A percentile compares a stretch with the other conserved stretches of the same genome.
Conservation (phyloP, 2,329 filamentous ascomycete genomes). For the Didymella glomerata region DNA sequence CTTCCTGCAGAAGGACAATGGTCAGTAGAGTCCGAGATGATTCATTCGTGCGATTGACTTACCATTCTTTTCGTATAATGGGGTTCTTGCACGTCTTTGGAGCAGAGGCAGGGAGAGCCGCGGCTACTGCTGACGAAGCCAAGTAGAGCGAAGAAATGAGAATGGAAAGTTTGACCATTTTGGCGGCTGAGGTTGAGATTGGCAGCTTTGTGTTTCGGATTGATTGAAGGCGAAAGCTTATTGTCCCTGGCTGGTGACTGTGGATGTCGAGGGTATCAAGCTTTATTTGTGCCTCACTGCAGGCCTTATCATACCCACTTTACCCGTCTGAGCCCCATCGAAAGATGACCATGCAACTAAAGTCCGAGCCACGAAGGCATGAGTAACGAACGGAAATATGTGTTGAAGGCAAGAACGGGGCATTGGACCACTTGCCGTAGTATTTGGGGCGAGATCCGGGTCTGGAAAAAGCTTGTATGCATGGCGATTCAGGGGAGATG, state of each 20-base stretch:
- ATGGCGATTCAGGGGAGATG: constrained; percentile 7
- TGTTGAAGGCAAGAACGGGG: constrained; percentile 6
- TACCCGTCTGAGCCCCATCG: constrained; percentile 6
- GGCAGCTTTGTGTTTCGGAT: constrained; percentile 8
- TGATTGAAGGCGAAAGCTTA: constrained; percentile 11
- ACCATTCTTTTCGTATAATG: constrained; percentile 27
- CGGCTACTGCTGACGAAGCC: constrained; percentile 17
- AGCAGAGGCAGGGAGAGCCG: constrained; percentile 16
- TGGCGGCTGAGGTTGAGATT: constrained; percentile 8
- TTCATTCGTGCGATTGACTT: neutral
- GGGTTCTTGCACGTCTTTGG: constrained; percentile 24
- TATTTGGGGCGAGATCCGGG: constrained; percentile 8
- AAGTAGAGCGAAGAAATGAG: constrained; percentile 16
- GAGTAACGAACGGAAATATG: constrained; percentile 8
- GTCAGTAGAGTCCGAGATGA: constrained; percentile 6
- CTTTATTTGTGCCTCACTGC: constrained; percentile 15
- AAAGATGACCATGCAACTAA: constrained; percentile 9
- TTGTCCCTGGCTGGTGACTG: constrained; percentile 10
- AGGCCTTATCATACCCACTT: constrained; percentile 7
- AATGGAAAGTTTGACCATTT: constrained; percentile 6
- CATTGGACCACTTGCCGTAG: constrained; percentile 8
- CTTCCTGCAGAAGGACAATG: constrained; percentile 24
- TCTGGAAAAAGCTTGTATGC: constrained; percentile 6
- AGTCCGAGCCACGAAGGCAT: constrained; percentile 6
- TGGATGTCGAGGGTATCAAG: constrained; percentile 8